Evolutionary conservation across 805 yeast species (phyloP).

Genomic region (Hanseniaspora occidentalis): DNA sequence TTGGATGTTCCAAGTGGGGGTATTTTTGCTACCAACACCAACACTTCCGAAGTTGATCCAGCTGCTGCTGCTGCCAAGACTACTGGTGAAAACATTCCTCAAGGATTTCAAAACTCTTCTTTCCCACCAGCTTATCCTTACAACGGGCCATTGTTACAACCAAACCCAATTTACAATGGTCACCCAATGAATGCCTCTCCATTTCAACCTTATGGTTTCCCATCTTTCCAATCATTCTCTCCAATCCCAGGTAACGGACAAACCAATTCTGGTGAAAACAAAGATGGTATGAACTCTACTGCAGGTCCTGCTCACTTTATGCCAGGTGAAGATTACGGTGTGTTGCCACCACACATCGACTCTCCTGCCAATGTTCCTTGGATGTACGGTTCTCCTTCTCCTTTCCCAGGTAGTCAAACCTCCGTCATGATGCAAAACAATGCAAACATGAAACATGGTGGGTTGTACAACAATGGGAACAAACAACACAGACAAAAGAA

Average conservation of each 20-base stretch:
- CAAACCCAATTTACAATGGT: slow-evolving; percentile 18
- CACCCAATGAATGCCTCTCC: slow-evolving; percentile 20
- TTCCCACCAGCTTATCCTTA: slow-evolving; percentile 18
- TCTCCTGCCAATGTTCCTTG: background rate
- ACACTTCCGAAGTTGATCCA: background rate
- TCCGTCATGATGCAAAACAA: background rate
- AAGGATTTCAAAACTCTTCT: slow-evolving; percentile 1
- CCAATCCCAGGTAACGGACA: slow-evolving; percentile 15
- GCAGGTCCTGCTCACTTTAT: background rate
- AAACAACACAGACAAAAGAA: background rate
- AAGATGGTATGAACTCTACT: background rate
- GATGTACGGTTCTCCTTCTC: slow-evolving; percentile 1
- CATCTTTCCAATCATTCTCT: slow-evolving; percentile 22
- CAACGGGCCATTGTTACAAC: slow-evolving; percentile 22
- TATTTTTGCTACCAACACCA: background rate
- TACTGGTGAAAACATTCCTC: background rate
- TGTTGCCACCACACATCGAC: background rate
- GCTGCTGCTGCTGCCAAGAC: background rate
- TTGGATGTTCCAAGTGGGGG: slow-evolving; percentile 14
- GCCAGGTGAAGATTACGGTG: background rate
- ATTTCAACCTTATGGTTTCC: slow-evolving; percentile 21
- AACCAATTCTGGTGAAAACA: background rate
- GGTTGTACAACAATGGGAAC: background rate
- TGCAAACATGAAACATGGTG: background rate
- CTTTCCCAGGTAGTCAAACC: background rate